Evolutionary conservation across 352 stramenopile species (phyloP), one percentile per base, ranked within the genome.

Genomic region (Globisporangium cystogenes): DNA sequence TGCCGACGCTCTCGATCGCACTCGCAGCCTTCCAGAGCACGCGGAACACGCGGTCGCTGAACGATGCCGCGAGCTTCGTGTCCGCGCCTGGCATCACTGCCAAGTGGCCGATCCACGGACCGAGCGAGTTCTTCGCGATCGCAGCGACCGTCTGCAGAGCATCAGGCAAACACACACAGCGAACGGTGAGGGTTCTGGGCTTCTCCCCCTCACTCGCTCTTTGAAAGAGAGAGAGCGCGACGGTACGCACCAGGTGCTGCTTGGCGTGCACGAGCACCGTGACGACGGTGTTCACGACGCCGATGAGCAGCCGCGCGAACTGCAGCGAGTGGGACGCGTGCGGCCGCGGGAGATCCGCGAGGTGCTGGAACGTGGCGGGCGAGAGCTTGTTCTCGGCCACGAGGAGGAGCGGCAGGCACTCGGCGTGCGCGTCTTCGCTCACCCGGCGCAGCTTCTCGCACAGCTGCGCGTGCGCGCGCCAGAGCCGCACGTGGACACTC

Each of bases 1-100:
- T 54, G 5, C 20, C 43, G 21, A 27, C 44, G 26, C 40, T 23
- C 24, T 84, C 76, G 2, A 71, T 23, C 1, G 63, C 51, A 4
- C 64, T 48, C 21, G 79, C 77, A 57, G 67, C 74, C 62, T 88
- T 93, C 79, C 79, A 93, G 16, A 93, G 42, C 24, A 85, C 59
- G 12, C 82, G 70, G 43, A 93, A 93, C 14, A 71, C 55, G 29
- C 82, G 75, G 35, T 93, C 80, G 48, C 68, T 81, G 43, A 87
- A 74, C 12, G 79, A 85, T 1, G 62, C 68, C 18, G 68, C 57
- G 24, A 90, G 36, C 48, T 93, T 90, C 44, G 53, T 18, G 41
- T 89, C 23, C 37, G 71, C 57, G 21, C 64, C 67, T 23, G 70
- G 64, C 20, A 68, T 55, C 3, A 20, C 61, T 44, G 55, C 56